phyloP scores from a whole-genome alignment of 805 yeast species.

The Ogataea trehaloabstinens region DNA sequence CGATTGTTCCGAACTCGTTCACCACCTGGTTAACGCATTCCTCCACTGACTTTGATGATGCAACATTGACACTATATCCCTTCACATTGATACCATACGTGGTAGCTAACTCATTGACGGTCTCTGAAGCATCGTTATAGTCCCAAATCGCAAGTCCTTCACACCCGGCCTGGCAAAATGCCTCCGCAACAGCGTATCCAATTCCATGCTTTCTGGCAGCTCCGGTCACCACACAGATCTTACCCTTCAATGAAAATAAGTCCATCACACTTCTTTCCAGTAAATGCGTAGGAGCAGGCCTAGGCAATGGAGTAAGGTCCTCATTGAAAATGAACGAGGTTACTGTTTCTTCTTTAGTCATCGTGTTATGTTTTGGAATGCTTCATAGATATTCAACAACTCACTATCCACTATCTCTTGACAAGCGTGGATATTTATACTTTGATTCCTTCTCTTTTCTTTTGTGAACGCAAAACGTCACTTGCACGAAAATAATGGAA shows the following conservation, averaged over 20 bases:
- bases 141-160: slow-evolving; percentile 55
- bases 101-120: slow-evolving; percentile 17
- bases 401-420: background rate
- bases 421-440: slow-evolving; percentile 6
- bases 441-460: background rate
- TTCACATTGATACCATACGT: slow-evolving; percentile 27
- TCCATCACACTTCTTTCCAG: slow-evolving; percentile 36
- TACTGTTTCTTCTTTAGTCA: slow-evolving; percentile 23
- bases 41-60: slow-evolving; percentile 35
- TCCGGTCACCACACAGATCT: slow-evolving; percentile 83
- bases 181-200: slow-evolving; percentile 79
- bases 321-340: slow-evolving; percentile 23
- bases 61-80: slow-evolving; percentile 35
- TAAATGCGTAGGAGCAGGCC: slow-evolving; percentile 25
- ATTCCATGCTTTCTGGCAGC: slow-evolving; percentile 67
- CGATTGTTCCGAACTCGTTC: slow-evolving; percentile 39
- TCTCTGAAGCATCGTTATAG: slow-evolving; percentile 25
- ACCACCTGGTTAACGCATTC: slow-evolving; percentile 31
- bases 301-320: slow-evolving; percentile 28
- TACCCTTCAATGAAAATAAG: slow-evolving; percentile 75
- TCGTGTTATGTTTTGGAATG: slow-evolving; percentile 2
- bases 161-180: slow-evolving; percentile 85
- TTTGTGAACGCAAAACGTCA: too few relatives aligned
- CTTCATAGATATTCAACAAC: too few relatives aligned
- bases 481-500: too few relatives aligned